phyloP scores from a whole-genome alignment of 495 filamentous ascomycete species.

The Barbatosphaeria neglecta region DNA sequence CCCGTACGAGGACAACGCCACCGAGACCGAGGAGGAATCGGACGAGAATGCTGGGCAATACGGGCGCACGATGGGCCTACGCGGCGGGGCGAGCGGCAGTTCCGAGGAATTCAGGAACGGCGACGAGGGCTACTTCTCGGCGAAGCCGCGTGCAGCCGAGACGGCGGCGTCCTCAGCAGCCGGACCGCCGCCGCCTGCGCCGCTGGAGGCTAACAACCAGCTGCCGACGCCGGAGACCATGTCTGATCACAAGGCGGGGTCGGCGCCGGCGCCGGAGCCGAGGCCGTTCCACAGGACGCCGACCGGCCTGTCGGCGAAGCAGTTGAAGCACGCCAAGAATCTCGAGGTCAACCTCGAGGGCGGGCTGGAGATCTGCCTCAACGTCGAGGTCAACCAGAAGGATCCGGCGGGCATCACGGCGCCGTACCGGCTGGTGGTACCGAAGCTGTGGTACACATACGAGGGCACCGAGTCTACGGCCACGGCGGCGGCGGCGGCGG shows the following conservation, averaged over 20 bases:
- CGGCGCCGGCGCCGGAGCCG: slow-evolving; percentile 4
- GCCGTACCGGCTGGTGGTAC: slow-evolving; percentile 78
- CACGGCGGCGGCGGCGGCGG: neutral
- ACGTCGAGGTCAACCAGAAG: slow-evolving; percentile 72
- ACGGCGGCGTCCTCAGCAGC: neutral
- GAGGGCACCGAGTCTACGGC: slow-evolving; percentile 17
- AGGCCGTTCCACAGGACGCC: slow-evolving; percentile 59
- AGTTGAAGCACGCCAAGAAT: slow-evolving; percentile 25
- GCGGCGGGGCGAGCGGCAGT: slow-evolving; percentile 17
- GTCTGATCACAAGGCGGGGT: neutral
- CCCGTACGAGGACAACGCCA: neutral
- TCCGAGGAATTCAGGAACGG: slow-evolving; percentile 26
- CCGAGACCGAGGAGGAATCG: slow-evolving; percentile 9
- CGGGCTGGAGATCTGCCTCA: slow-evolving; percentile 73
- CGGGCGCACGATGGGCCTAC: slow-evolving; percentile 14
- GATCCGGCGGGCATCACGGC: slow-evolving; percentile 84
- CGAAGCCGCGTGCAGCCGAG: slow-evolving; percentile 16
- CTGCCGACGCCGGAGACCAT: neutral
- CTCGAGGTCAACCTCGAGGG: slow-evolving; percentile 53
- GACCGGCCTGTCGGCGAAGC: slow-evolving; percentile 54
- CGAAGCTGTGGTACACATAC: slow-evolving; percentile 51
- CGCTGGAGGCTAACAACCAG: neutral
- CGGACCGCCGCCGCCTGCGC: neutral
- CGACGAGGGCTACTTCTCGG: slow-evolving; percentile 33
- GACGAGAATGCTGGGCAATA: neutral